Evolutionary conservation across 169 alveolate genomes (phyloP).

Genomic region (Eimeria falciformis): DNA sequence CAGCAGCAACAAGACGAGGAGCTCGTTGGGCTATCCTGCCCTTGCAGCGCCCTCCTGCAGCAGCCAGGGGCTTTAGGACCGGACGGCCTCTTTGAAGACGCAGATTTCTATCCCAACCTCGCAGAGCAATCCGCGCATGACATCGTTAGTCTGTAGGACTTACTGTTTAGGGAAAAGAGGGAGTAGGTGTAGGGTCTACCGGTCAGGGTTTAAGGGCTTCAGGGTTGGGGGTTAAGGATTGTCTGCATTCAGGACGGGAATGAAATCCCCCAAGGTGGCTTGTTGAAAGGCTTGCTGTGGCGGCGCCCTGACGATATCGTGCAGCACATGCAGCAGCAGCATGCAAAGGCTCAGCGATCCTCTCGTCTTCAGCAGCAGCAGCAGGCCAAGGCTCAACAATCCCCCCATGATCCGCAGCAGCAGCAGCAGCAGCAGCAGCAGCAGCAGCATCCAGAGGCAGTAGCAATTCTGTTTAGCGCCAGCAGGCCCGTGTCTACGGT

Average conservation of each 20-base stretch:
- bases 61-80: neutral
- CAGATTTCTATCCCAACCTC: neutral
- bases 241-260: slow-evolving; percentile 22
- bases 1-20: too few species aligned
- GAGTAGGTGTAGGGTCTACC: neutral
- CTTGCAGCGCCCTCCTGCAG: slow-evolving; percentile 60
- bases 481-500: slow-evolving; percentile 47
- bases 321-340: slow-evolving; percentile 44
- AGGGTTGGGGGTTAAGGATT: neutral
- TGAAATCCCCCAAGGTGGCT: neutral
- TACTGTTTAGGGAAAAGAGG: neutral
- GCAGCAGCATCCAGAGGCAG: slow-evolving; percentile 23
- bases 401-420: too few species aligned
- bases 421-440: slow-evolving; percentile 17
- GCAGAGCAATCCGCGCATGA: neutral
- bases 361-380: slow-evolving; percentile 61
- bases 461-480: slow-evolving; percentile 47
- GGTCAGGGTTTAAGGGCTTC: neutral
- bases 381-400: too few species aligned
- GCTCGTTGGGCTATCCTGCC: too few species aligned
- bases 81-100: slow-evolving; percentile 34
- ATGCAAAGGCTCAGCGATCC: slow-evolving; percentile 37
- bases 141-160: neutral
- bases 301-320: slow-evolving; percentile 64
- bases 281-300: slow-evolving; percentile 67